Base-by-base conservation (phyloP, 169 alveolate species). In the Eimeria brunetti region DNA sequence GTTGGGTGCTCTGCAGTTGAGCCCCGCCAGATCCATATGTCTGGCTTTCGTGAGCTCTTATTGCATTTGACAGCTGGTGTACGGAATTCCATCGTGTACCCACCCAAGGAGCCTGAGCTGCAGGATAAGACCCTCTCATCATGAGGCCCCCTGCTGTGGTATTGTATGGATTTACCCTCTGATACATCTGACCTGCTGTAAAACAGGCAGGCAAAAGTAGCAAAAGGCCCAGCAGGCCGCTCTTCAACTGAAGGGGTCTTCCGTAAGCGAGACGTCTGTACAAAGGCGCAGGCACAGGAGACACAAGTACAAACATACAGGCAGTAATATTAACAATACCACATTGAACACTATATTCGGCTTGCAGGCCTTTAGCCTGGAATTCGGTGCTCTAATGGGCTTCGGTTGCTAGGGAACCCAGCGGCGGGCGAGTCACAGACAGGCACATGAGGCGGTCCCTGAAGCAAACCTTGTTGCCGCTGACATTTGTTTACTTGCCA, bases 61-160 rank as follows among this genome's bases (percentile, higher is more conserved):
- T 30, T 62, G 92, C 67, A 36, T 62, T 36, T 86, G 92, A 38
- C 67, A 86, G 81, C 64, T 86, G 81, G 60, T 86, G 78, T 11
- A 60, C 92, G 46, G 92, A 86, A n/a, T 86, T 86, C 92, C 92
- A 86, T 51, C 71, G 81, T 18, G 81, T 69, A 62, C 81, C 71
- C 49, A 44, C 51, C 92, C 92, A 86, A 24, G 14, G 33, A 36
- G 81, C 41, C 92, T 60, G 62, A 1, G 64, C 18, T 62, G 60
- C 49, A 8, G 92, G 20, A 16, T 36, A 38, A 14, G 38, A n/a
- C 49, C 51, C 92, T 36, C 92, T 86, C 4, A 1, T 24, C 18
- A 6, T 27, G 44, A 2, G 49, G n/a, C 78, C 64, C 11, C 75
- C 44, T 18, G 92, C 62, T 36, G 51, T 33, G 30, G 44, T 7